Base-by-base conservation (phyloP, 129 eudicot species). In the Logfia minima region DNA sequence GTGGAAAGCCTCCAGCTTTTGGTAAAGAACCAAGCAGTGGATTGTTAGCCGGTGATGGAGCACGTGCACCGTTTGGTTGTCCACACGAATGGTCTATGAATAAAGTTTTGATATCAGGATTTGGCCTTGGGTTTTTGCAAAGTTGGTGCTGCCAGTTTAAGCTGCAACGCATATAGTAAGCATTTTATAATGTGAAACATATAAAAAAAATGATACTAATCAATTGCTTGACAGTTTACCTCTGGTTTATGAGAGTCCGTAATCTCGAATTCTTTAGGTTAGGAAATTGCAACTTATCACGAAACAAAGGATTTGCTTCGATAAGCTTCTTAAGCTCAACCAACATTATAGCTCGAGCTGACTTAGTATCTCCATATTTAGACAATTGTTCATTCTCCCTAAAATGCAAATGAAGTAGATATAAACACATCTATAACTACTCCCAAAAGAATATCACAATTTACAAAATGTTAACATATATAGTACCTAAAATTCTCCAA, bases 81-180 rank as follows among this genome's bases (percentile, higher is more conserved):
- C 92, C 98, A 77, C 98, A 92, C 4, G 98, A 82, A 78, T 92
- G 98, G 78, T 92, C 98, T 64, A 92, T 93, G 68, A 92, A 92
- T 63, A 92, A 91, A 1, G 97, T 92, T 86, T 92, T 92, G 45
- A 92, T 92, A 75, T 92, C 97, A 14, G 97, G 97, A 84, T 92
- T 92, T 53, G 97, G 96, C 86, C 96, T 86, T 19, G 97, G 97
- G 75, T 86, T 89, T 79, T 92, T 92, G 79, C 97, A 92, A 39
- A 92, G 91, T 77, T 92, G 97, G 62, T 92, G 97, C 85, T 92
- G 97, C 97, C 97, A 92, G 79, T 92, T 92, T 77, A 92, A 80
- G 81, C 97, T 92, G 92, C 84, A 78, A 34, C 26, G 43, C 67
- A 75, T 52, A 52, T 18, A 8, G 77, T 23, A 34, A 65, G 22